Percentiles rank a stretch among this genome's conserved stretches.
Conservation (phyloP, 371 early-diverging fungal genomes). For the Coemansia sp. region DNA sequence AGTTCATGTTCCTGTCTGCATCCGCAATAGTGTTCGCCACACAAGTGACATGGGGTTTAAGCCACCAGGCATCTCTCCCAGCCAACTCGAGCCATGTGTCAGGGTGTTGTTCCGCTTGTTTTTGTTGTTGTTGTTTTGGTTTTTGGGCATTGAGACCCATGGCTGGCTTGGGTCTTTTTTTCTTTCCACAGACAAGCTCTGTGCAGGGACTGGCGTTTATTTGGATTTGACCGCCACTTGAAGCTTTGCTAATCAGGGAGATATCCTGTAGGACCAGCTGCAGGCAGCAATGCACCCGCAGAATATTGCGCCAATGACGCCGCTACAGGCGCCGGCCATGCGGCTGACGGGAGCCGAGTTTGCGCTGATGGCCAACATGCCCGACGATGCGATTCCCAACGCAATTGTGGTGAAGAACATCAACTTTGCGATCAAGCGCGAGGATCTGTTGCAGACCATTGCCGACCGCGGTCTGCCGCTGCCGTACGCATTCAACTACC, state of each 20-base stretch:
- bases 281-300: constrained; percentile 54
- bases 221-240: background rate
- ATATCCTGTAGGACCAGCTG: constrained; percentile 36
- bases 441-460: constrained; percentile 66
- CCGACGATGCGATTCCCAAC: constrained; percentile 63
- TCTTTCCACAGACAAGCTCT: background rate
- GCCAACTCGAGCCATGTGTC: background rate
- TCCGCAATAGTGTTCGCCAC: constrained; percentile 6
- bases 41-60: background rate
- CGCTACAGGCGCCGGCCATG: constrained; percentile 50
- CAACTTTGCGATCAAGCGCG: constrained; percentile 75
- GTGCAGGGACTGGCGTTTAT: background rate
- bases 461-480: constrained; percentile 67
- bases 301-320: constrained; percentile 37
- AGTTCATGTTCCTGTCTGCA: constrained; percentile 12
- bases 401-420: constrained; percentile 85
- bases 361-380: constrained; percentile 51
- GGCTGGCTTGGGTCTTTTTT: background rate
- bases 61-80: background rate
- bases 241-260: background rate
- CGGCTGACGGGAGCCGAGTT: constrained; percentile 47
- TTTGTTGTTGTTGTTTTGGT: constrained; percentile 3
- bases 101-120: background rate
- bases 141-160: background rate
- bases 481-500: constrained; percentile 82